Base-by-base conservation (phyloP, 2,329 filamentous ascomycete genomes). In the Macrophomina phaseolina region DNA sequence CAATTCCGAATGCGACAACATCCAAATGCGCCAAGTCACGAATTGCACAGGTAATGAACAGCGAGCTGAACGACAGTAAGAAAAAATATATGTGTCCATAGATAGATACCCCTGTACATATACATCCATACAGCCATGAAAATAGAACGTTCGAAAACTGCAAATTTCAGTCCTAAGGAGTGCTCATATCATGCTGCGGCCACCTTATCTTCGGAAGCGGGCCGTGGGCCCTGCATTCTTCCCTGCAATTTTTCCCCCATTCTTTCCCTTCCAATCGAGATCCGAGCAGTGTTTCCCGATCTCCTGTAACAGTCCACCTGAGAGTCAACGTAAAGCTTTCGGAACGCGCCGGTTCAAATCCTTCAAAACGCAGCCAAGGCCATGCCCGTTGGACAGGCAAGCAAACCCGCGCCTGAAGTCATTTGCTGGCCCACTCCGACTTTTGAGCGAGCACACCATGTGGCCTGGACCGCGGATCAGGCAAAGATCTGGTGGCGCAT, bases 61-160 rank as follows among this genome's bases (percentile, higher is more conserved):
- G 56, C 42, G 28, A 30, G 40, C 56, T 61, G 48, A 61, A 61
- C 55, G 16, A 46, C 40, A 61, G 42, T 16, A 61, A 16, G 23
- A 34, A 16, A 40, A 34, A 55, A 23, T 2, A 23, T 23, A 23
- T 23, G 2, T 16, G 6, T 38, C 48, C n/a, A 61, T 61, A 61
- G 56, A 61, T 40, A 61, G 56, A 61, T 61, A 61, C 56, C 56
- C 56, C 40, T 61, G 49, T 52, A 52, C 56, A 48, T 48, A 32
- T 45, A 42, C 42, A 58, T 28, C 12, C n/a, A 38, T 40, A 40
- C 2, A 23, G 2, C 23, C 23, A 23, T 40, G 38, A 11, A 55
- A 40, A 32, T 45, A 56, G 30, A 60, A 28, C 2, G 30, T 45
- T 14, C 23, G 18, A 60, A 23, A 23, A 23, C 23, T 23, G 14